Evolutionary conservation across 352 stramenopile genomes (phyloP), one percentile per base, ranked within the genome.

Genomic region (Phytopythium vexans): DNA sequence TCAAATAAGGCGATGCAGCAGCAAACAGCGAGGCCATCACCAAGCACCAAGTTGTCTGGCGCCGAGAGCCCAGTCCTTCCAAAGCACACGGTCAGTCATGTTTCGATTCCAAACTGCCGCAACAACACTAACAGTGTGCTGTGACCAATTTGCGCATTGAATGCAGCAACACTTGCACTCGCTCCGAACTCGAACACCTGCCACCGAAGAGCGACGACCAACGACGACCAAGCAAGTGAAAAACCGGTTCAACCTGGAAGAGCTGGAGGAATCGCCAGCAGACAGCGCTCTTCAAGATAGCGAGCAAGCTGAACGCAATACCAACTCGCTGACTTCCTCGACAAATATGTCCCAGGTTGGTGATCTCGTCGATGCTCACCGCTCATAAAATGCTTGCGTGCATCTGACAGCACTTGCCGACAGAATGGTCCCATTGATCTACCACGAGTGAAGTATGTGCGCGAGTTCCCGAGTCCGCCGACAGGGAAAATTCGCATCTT

Each of bases 381-480:
- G 21, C 21, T 2, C 21, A 27, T 27, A 1, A 27, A 2, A 2
- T 27, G 21, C 21, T 27, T 27, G 21, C 21, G 21, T 27, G 21
- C 21, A 27, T 27, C 21, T 27, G 21, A 27, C 21, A 27, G 21
- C 21, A 47, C 14, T 9, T 47, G n/a, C 33, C 21, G 48, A 43
- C 14, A 45, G 47, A 56, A 8, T 36, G 46, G 7, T 41, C 44
- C 8, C n/a, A 14, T 8, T 46, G 37, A 5, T 21, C 54, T 73
- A 12, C 63, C 65, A 6, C 56, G 56, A 11, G 55, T 74, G 3
- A 70, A 72, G 15, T 85, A 85, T 41, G 41, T 75, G 31, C 71
- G 69, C 3, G 76, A 87, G 54, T 87, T 83, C 49, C 60, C 73
- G 7, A 79, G 58, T 37, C 62, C 64, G 27, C 52, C 73, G 2